These are phyloP conservation scores for Tuber microsphaerosporum DNA, from an alignment of 495 filamentous ascomycete species.

Conservation along the genomic window DNA sequence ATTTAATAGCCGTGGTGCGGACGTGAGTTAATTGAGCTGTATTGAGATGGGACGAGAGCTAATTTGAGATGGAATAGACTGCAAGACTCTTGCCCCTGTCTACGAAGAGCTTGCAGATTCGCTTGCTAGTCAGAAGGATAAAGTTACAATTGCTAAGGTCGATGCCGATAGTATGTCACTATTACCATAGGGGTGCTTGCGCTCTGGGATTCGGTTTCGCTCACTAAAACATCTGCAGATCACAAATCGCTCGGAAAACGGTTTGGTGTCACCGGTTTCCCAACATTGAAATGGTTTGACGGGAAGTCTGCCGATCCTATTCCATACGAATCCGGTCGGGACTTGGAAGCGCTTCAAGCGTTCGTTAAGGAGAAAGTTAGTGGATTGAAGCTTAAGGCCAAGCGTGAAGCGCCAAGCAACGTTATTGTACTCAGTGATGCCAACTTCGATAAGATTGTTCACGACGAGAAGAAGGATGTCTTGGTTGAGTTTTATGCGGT, in stretches of 20 bases:
- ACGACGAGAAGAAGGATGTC: slow-evolving; percentile 76
- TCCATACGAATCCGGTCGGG: slow-evolving; percentile 79
- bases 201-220: neutral
- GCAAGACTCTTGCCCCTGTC: slow-evolving; percentile 89
- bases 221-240: slow-evolving; percentile 40
- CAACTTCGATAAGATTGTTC: slow-evolving; percentile 61
- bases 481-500: slow-evolving; percentile 70
- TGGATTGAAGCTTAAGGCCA: slow-evolving; percentile 65
- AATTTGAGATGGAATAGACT: slow-evolving; percentile 49
- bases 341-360: slow-evolving; percentile 71
- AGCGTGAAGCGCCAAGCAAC: slow-evolving; percentile 62
- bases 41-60: slow-evolving; percentile 1
- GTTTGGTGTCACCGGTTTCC: slow-evolving; percentile 89
- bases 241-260: slow-evolving; percentile 73
- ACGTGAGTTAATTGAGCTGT: slow-evolving; percentile 41
- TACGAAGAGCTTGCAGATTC: slow-evolving; percentile 83
- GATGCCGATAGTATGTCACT: slow-evolving; percentile 62
- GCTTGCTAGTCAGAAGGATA: slow-evolving; percentile 67
- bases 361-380: slow-evolving; percentile 81
- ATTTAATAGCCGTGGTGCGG: slow-evolving; percentile 74
- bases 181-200: neutral
- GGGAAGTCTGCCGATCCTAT: slow-evolving; percentile 83
- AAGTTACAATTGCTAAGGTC: slow-evolving; percentile 87
- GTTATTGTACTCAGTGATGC: slow-evolving; percentile 73
- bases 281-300: slow-evolving; percentile 96